phyloP scores from a whole-genome alignment of 441 rosid species.

The Mallotus japonicus region DNA sequence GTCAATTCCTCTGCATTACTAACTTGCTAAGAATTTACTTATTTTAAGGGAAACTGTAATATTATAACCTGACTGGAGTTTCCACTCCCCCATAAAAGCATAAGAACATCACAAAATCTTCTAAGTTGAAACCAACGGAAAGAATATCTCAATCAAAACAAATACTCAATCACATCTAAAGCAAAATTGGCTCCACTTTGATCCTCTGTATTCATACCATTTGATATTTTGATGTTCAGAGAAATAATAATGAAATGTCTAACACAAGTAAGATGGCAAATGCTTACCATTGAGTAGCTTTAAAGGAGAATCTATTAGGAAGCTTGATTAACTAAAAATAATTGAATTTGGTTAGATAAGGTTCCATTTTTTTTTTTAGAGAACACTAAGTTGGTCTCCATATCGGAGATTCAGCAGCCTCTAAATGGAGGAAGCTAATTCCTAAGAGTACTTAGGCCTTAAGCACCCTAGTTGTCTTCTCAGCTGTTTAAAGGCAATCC shows the following conservation, averaged over 20 bases:
- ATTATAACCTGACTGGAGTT: not conserved
- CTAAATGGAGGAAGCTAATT: not conserved
- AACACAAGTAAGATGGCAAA: not conserved
- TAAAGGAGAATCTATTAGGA: not conserved
- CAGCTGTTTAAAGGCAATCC: not conserved
- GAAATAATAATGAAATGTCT: slow-evolving; percentile 4
- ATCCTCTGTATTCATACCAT: too few species aligned
- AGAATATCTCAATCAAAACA: slow-evolving; percentile 1
- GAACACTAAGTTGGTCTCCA: not conserved
- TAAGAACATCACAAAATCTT: not conserved
- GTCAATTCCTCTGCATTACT: not conserved
- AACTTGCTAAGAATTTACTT: not conserved
- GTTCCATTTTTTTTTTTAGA: not conserved
- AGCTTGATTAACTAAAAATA: not conserved
- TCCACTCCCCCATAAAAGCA: not conserved
- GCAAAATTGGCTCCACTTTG: not conserved
- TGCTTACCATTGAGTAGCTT: not conserved
- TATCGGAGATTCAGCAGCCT: not conserved
- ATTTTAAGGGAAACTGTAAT: not conserved
- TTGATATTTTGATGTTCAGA: not conserved
- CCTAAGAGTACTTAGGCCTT: not conserved
- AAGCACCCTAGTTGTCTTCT: not conserved
- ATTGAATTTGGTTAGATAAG: not conserved
- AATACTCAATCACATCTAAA: slow-evolving; percentile 12
- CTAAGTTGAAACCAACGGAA: not conserved